A percentile compares a stretch with the other conserved stretches of the same genome.
These are phyloP conservation scores for Daldinia concentrica DNA, from an alignment of 495 filamentous ascomycete species.

Conservation along the genomic window DNA sequence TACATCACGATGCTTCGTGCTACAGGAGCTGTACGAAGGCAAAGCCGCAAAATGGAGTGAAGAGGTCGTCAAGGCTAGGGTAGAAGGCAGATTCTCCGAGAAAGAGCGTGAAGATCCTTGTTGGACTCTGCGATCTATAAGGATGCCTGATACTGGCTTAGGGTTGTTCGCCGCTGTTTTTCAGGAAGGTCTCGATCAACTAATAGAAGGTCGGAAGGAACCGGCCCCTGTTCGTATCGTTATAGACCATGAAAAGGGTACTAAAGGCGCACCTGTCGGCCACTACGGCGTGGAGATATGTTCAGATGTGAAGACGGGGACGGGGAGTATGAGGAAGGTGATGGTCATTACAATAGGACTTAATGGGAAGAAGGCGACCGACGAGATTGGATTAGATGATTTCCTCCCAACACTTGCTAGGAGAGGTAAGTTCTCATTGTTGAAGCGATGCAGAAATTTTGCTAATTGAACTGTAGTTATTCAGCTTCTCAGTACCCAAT, in stretches of 20 bases:
- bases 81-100: conserved; percentile 85
- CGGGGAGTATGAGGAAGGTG: conserved; percentile 52
- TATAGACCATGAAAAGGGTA: conserved; percentile 67
- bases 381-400: conserved; percentile 72
- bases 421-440: conserved; percentile 61
- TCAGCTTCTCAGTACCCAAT: conserved; percentile 73
- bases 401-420: conserved; percentile 75
- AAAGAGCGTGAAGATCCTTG: conserved; percentile 77
- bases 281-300: conserved; percentile 74
- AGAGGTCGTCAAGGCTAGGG: conserved; percentile 84
- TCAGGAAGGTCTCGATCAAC: conserved; percentile 68
- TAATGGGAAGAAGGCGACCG: conserved; percentile 69
- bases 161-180: conserved; percentile 78
- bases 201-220: conserved; percentile 64
- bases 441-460: background rate
- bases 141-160: conserved; percentile 66
- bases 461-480: conserved; percentile 57
- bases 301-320: conserved; percentile 59
- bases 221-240: conserved; percentile 68
- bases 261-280: conserved; percentile 67
- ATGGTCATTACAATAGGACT: conserved; percentile 68
- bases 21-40: conserved; percentile 81
- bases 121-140: conserved; percentile 79
- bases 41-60: conserved; percentile 80
- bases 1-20: conserved; percentile 68